Conservation (phyloP, 352 stramenopile genomes). For the Discostella stelligera region DNA sequence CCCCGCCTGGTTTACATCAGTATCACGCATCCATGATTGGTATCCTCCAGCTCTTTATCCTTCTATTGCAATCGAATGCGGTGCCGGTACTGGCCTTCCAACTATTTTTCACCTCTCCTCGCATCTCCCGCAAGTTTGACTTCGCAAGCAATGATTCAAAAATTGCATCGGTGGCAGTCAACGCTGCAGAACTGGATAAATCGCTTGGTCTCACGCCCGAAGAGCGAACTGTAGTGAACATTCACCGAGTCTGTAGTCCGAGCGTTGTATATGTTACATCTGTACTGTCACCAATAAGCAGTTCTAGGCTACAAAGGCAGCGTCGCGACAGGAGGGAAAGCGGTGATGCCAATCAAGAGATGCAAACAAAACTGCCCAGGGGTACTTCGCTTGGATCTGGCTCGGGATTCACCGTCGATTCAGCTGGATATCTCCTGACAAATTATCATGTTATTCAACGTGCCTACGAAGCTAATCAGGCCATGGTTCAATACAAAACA, state of each 20-base stretch:
- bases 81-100: too few species aligned
- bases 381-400: constrained; percentile 50
- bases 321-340: constrained; percentile 9
- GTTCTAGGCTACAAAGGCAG: constrained; percentile 3
- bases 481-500: constrained; percentile 22
- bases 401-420: constrained; percentile 48
- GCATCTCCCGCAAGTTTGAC: too few species aligned
- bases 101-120: too few species aligned
- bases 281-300: constrained; percentile 22
- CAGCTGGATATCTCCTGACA: constrained; percentile 64
- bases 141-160: too few species aligned
- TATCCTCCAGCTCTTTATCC: too few species aligned
- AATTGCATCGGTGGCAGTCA: constrained; percentile 13
- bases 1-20: too few species aligned
- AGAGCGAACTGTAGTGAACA: constrained; percentile 56
- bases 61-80: too few species aligned
- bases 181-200: constrained; percentile 56
- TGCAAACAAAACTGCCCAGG: constrained; percentile 14
- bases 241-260: constrained; percentile 53
- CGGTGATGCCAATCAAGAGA: constrained; percentile 14
- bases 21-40: too few species aligned
- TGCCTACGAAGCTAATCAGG: constrained; percentile 50
- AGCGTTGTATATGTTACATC: constrained; percentile 68
- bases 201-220: constrained; percentile 46
- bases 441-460: constrained; percentile 75